Conservation (phyloP, 805 yeast genomes). For the Metschnikowia cubensis region DNA sequence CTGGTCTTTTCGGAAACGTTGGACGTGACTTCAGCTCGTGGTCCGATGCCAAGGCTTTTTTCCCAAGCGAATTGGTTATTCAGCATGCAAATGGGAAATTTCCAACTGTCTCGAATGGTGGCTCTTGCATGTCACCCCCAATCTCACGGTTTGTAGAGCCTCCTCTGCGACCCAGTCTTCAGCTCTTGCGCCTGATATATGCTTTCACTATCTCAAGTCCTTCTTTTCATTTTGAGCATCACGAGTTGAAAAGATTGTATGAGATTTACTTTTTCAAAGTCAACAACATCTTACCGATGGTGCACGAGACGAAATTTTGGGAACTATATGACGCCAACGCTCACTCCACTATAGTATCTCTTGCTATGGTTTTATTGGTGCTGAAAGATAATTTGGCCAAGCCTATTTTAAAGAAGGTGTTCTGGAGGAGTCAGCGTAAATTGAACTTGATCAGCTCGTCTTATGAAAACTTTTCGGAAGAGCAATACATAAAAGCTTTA, state of each 20-base stretch:
- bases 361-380: conserved; percentile 27
- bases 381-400: conserved; percentile 26
- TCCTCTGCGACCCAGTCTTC: conserved; percentile 9
- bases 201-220: conserved; percentile 36
- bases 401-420: conserved; percentile 23
- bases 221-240: conserved; percentile 18
- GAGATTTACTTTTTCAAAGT: conserved; percentile 29
- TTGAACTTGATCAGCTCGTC: not conserved
- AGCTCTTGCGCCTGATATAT: conserved; percentile 30
- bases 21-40: not conserved
- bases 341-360: conserved; percentile 21
- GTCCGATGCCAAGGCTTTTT: not conserved
- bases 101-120: not conserved
- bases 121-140: not conserved
- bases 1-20: not conserved
- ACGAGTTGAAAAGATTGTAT: conserved; percentile 21
- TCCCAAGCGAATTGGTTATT: not conserved
- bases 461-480: not conserved
- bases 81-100: not conserved
- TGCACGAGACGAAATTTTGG: conserved; percentile 28
- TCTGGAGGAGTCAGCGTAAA: conserved; percentile 12
- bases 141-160: not conserved
- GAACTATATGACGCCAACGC: conserved; percentile 19
- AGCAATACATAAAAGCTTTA: conserved; percentile 12
- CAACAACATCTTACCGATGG: conserved; percentile 32